Evolutionary conservation across 164 flowering plant genomes (phyloP).

Genomic region (Tetrastigma voinierianum): DNA sequence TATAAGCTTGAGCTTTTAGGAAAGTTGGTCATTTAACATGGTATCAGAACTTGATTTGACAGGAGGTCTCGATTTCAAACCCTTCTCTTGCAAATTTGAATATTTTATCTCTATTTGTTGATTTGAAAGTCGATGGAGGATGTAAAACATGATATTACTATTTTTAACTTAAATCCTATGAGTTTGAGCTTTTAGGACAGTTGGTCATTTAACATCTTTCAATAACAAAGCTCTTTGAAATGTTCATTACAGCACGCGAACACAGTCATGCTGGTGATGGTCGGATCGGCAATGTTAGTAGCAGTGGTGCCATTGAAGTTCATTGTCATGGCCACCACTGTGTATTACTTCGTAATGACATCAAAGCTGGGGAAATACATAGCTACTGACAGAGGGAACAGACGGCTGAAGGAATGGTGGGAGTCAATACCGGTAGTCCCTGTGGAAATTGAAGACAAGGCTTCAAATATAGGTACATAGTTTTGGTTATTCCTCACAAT

Average conservation of each 20-base stretch:
- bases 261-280: conserved; percentile 46
- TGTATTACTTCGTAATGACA: conserved; percentile 27
- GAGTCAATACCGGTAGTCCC: conserved; percentile 75
- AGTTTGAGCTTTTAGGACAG: no score
- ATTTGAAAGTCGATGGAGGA: no score
- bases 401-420: conserved; percentile 93
- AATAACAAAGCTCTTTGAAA: neutral
- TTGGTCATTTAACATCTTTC: no score
- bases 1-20: no score
- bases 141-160: no score
- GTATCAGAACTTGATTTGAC: no score
- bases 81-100: no score
- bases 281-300: conserved; percentile 39
- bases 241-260: conserved; percentile 61
- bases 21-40: no score
- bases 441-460: conserved; percentile 40
- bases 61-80: no score
- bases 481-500: no score
- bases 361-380: conserved; percentile 41
- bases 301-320: conserved; percentile 69
- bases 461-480: neutral
- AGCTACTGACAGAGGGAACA: conserved; percentile 29
- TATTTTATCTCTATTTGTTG: no score
- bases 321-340: conserved; percentile 39
- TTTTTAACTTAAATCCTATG: no score